Evolutionary conservation across 768 basidiomycete genomes (phyloP).

Genomic region (Obba rivulosa): DNA sequence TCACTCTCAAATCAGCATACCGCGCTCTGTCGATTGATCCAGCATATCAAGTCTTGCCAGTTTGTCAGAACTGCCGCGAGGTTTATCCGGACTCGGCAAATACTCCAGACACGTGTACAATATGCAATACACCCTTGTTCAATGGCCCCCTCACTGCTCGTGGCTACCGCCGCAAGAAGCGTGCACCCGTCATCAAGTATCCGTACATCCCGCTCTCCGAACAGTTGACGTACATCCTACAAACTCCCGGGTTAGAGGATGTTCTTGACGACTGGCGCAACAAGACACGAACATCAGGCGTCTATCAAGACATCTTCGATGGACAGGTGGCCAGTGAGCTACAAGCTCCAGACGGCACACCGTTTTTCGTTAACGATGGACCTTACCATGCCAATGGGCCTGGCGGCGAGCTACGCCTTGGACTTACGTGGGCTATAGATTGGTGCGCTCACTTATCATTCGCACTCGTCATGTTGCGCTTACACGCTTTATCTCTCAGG

Average conservation of each 20-base stretch:
- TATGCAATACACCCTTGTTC: not conserved
- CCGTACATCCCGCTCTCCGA: constrained; percentile 9
- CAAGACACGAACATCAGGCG: constrained; percentile 2
- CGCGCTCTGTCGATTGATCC: not conserved
- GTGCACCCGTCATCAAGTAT: not conserved
- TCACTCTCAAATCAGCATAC: not conserved
- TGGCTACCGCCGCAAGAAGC: not conserved
- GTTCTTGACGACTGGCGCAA: constrained; percentile 15
- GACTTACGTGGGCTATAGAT: constrained; percentile 24
- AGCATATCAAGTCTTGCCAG: not conserved
- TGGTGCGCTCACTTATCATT: constrained; percentile 20
- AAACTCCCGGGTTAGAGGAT: constrained; percentile 22
- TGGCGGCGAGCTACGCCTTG: constrained; percentile 24
- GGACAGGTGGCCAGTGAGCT: constrained; percentile 21
- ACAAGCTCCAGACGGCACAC: constrained; percentile 16
- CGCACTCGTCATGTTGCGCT: not conserved
- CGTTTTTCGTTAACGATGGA: constrained; percentile 22
- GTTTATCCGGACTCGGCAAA: not conserved
- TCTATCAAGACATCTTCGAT: constrained; percentile 23
- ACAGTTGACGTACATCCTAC: constrained; percentile 11
- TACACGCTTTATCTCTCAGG: constrained; percentile 16
- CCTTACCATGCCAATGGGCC: constrained; percentile 3
- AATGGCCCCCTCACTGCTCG: not conserved
- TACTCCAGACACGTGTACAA: not conserved
- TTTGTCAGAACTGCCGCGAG: not conserved